These are phyloP conservation scores for Phlyctochytrium arcticum DNA, from an alignment of 192 early-diverging fungal species.

Conservation along the genomic window DNA sequence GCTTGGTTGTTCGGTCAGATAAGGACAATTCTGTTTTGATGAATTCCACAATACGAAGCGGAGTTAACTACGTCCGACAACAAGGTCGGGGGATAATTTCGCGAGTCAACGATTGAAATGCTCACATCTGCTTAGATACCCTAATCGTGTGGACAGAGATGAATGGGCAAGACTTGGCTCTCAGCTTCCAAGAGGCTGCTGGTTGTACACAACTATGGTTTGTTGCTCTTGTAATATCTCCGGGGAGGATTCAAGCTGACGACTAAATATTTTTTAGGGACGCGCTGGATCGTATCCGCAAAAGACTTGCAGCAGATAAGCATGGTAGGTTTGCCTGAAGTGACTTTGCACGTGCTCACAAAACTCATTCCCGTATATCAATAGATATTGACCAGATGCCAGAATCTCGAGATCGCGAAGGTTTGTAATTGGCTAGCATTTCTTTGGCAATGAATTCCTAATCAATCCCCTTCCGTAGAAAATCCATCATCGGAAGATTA, in stretches of 20 bases:
- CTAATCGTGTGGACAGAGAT: constrained; percentile 90
- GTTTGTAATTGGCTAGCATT: not conserved
- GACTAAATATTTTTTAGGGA: constrained; percentile 32
- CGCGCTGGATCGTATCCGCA: constrained; percentile 30
- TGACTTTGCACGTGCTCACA: not conserved
- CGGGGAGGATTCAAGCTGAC: not conserved
- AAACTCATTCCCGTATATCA: not conserved
- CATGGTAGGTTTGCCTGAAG: constrained; percentile 13
- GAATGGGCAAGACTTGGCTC: constrained; percentile 74
- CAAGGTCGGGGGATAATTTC: constrained; percentile 60
- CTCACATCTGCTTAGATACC: constrained; percentile 50
- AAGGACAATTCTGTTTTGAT: constrained; percentile 47
- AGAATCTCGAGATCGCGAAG: constrained; percentile 22
- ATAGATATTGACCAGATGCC: constrained; percentile 43
- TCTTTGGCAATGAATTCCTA: not conserved
- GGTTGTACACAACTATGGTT: constrained; percentile 82
- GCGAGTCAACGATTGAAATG: not conserved
- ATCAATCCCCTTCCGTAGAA: not conserved
- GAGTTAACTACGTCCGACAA: constrained; percentile 75
- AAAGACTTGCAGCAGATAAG: constrained; percentile 37
- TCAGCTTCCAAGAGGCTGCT: constrained; percentile 89
- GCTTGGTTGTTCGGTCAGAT: constrained; percentile 39
- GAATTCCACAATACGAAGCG: constrained; percentile 63
- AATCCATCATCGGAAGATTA: not conserved
- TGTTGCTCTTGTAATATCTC: constrained; percentile 6